Conservation (phyloP, 2,329 filamentous ascomycete genomes). For the Pseudohalonectria lignicola region DNA sequence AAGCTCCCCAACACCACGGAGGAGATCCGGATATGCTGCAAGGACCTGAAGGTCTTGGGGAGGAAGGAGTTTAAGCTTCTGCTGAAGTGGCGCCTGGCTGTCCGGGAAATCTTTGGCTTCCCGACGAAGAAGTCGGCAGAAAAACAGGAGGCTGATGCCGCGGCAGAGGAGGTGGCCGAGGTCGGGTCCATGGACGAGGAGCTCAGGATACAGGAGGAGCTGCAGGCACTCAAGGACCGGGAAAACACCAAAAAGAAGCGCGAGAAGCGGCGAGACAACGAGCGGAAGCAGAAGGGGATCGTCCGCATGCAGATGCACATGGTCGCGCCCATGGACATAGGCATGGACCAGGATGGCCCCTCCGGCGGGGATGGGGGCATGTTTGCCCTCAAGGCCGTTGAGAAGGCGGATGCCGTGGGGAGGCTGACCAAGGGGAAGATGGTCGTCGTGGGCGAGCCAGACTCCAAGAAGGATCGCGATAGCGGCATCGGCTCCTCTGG, state of each 20-base stretch:
- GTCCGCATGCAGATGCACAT: constrained; percentile 97
- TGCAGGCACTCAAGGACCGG: constrained; percentile 72
- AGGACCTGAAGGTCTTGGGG: constrained; percentile 80
- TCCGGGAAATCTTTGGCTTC: constrained; percentile 85
- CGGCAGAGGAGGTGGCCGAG: constrained; percentile 63
- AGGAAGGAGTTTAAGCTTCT: constrained; percentile 90
- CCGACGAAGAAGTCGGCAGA: constrained; percentile 57
- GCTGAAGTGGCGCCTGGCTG: constrained; percentile 79
- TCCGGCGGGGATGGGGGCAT: constrained; percentile 64
- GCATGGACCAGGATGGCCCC: constrained; percentile 75
- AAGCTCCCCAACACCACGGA: constrained; percentile 78
- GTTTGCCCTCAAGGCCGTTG: constrained; percentile 74
- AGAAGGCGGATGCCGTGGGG: constrained; percentile 60
- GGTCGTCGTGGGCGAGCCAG: constrained; percentile 49
- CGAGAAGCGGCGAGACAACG: constrained; percentile 78
- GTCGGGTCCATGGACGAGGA: constrained; percentile 93
- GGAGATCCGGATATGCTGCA: constrained; percentile 69
- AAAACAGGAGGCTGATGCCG: constrained; percentile 26
- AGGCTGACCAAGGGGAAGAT: constrained; percentile 71
- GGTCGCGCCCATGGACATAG: constrained; percentile 91
- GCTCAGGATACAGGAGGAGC: constrained; percentile 75
- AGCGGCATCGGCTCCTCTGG: constrained; percentile 43
- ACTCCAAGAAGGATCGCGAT: constrained; percentile 47
- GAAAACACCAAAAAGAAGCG: constrained; percentile 69
- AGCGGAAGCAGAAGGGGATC: constrained; percentile 88